Evolutionary conservation across 208 protist genomes (phyloP).

Genomic region (Trypanosoma boissoni): DNA sequence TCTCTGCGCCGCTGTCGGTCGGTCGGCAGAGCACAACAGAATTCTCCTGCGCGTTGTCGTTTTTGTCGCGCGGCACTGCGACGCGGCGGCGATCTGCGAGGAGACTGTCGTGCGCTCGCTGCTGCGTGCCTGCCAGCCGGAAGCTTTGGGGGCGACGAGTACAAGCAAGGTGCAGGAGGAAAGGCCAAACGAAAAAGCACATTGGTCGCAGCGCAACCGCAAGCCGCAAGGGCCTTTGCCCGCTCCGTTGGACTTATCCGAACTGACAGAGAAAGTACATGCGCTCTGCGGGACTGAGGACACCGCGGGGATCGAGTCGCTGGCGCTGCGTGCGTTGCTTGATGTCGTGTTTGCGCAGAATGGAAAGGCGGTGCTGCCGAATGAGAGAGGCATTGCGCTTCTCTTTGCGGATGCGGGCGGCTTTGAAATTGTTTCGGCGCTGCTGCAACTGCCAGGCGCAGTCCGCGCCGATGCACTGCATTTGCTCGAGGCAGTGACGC

Average conservation of each 20-base stretch:
- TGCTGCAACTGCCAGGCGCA: slow-evolving; percentile 19
- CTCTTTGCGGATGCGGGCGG: slow-evolving; percentile 30
- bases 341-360: slow-evolving; percentile 43
- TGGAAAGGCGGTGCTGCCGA: neutral
- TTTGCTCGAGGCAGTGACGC: slow-evolving; percentile 26
- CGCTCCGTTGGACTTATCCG: no score
- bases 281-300: slow-evolving; percentile 9
- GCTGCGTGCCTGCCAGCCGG: slow-evolving; percentile 5
- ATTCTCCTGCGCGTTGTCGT: neutral
- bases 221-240: no score
- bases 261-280: neutral
- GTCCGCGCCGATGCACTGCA: slow-evolving; percentile 20
- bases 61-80: neutral
- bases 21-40: neutral
- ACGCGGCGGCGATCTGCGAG: neutral
- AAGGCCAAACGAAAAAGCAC: neutral
- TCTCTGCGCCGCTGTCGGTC: slow-evolving; percentile 17
- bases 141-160: no score
- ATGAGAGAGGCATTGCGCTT: slow-evolving; percentile 25
- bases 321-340: slow-evolving; percentile 28
- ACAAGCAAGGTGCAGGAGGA: no score
- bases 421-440: slow-evolving; percentile 24
- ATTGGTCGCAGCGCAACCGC: slow-evolving; percentile 16
- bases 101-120: slow-evolving; percentile 12
- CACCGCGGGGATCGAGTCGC: slow-evolving; percentile 18